Evolutionary conservation across 2,329 filamentous ascomycete species (phyloP).

Genomic region (Cladobotryum mycophilum): DNA sequence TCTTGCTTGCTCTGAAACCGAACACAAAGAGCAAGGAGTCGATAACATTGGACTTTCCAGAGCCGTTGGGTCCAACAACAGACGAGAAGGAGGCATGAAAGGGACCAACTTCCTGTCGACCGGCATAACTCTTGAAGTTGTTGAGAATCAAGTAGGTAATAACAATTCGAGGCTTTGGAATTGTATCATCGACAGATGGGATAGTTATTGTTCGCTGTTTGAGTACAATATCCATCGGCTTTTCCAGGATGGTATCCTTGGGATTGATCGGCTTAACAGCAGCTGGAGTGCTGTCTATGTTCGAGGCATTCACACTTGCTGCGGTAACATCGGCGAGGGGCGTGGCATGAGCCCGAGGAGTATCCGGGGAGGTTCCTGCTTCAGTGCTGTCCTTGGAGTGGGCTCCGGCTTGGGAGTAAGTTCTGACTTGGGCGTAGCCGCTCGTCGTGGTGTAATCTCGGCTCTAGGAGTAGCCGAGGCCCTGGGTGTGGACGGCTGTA

Average conservation of each 20-base stretch:
- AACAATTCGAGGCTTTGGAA: conserved; percentile 79
- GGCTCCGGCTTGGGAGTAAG: neutral
- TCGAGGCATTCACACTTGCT: conserved; percentile 49
- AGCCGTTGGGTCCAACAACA: conserved; percentile 95
- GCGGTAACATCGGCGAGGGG: conserved; percentile 71
- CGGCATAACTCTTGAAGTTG: conserved; percentile 99
- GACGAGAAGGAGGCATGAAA: conserved; percentile 98
- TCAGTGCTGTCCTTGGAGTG: conserved; percentile 30
- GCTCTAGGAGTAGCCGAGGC: neutral
- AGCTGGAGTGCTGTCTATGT: conserved; percentile 23
- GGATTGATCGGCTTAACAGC: conserved; percentile 66
- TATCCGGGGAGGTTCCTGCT: conserved; percentile 50
- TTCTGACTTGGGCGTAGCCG: neutral
- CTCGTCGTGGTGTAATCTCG: neutral
- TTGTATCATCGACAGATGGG: conserved; percentile 64
- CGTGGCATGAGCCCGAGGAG: conserved; percentile 42
- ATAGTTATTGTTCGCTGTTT: conserved; percentile 70
- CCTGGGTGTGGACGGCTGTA: neutral
- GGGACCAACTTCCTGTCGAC: conserved; percentile 87
- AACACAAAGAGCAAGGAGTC: conserved; percentile 98
- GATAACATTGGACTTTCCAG: conserved; percentile 98
- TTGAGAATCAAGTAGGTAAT: conserved; percentile 87
- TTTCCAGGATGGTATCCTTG: conserved; percentile 72
- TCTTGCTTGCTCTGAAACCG: conserved; percentile 96
- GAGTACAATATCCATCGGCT: conserved; percentile 88